These are phyloP conservation scores for Fusarium devonianum DNA, from an alignment of 2,329 filamentous ascomycete genomes.

Conservation along the genomic window DNA sequence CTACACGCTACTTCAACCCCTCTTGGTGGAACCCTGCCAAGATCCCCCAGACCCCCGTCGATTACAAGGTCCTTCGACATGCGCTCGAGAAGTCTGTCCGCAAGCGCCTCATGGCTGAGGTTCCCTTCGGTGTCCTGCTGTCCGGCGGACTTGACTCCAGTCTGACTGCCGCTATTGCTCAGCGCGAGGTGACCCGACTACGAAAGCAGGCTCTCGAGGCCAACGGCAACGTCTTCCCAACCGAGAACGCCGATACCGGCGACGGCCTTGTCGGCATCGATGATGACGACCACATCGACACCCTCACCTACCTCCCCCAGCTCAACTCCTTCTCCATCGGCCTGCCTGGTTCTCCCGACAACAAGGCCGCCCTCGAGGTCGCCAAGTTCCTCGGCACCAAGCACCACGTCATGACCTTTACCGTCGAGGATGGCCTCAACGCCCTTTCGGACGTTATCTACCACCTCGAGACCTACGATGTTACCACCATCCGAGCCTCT, in stretches of 20 bases:
- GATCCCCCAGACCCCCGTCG: constrained; percentile 80
- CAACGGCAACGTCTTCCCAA: constrained; percentile 55
- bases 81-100: constrained; percentile 89
- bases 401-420: constrained; percentile 98
- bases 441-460: constrained; percentile 97
- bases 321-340: constrained; percentile 99
- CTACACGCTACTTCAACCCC: constrained; percentile 89
- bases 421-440: constrained; percentile 95
- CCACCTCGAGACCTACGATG: constrained; percentile 97
- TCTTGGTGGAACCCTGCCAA: constrained; percentile 87
- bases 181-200: constrained; percentile 85
- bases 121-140: constrained; percentile 93
- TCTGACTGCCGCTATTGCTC: constrained; percentile 92
- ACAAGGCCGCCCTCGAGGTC: constrained; percentile 88
- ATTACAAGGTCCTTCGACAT: constrained; percentile 82
- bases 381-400: constrained; percentile 97
- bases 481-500: constrained; percentile 96
- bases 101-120: constrained; percentile 98
- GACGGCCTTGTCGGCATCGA: constrained; percentile 92
- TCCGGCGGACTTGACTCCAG: constrained; percentile 97
- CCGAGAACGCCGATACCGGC: constrained; percentile 63
- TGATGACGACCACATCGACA: constrained; percentile 86
- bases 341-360: constrained; percentile 90
- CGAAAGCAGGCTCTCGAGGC: constrained; percentile 67
- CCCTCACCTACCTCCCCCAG: constrained; percentile 89